Evolutionary conservation across 2,329 filamentous ascomycete genomes (phyloP).

Genomic region (Rhynchosporium agropyri): DNA sequence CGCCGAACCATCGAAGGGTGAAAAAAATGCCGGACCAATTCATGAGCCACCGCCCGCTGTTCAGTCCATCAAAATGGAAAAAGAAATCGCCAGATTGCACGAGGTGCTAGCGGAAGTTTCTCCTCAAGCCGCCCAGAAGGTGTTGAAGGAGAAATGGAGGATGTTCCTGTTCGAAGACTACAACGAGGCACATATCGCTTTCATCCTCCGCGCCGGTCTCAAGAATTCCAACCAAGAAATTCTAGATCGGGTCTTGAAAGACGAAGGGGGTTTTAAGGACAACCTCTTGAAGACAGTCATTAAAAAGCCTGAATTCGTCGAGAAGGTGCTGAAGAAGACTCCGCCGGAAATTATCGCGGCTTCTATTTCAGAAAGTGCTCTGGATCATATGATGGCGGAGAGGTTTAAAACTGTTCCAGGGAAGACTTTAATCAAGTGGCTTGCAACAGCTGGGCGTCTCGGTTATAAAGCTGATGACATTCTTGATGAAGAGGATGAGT

Average conservation of each 20-base stretch:
- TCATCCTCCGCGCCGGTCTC: slow-evolving; percentile 36
- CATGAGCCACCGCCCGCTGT: neutral
- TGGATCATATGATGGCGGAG: slow-evolving; percentile 31
- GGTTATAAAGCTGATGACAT: slow-evolving; percentile 38
- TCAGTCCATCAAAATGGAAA: slow-evolving; percentile 19
- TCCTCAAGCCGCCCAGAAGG: slow-evolving; percentile 30
- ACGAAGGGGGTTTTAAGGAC: slow-evolving; percentile 31
- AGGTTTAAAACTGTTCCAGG: slow-evolving; percentile 33
- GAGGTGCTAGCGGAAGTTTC: slow-evolving; percentile 32
- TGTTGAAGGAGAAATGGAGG: slow-evolving; percentile 33
- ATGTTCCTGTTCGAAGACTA: slow-evolving; percentile 33
- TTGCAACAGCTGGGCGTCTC: slow-evolving; percentile 36
- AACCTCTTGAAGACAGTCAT: slow-evolving; percentile 24
- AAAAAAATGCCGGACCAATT: neutral
- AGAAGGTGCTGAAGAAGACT: slow-evolving; percentile 27
- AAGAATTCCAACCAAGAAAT: slow-evolving; percentile 34
- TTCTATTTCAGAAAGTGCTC: slow-evolving; percentile 26
- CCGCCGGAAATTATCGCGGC: slow-evolving; percentile 25
- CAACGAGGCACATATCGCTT: slow-evolving; percentile 35
- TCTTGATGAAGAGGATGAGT: slow-evolving; percentile 35
- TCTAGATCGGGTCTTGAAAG: slow-evolving; percentile 34
- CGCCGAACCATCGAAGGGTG: neutral
- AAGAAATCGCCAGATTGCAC: slow-evolving; percentile 32
- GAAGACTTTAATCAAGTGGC: slow-evolving; percentile 34
- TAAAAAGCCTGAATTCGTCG: slow-evolving; percentile 27